A percentile compares a stretch with the other conserved stretches of the same genome.
These are phyloP conservation scores for Wickerhamiella musiphila DNA, from an alignment of 805 yeast genomes.

Conservation along the genomic window DNA sequence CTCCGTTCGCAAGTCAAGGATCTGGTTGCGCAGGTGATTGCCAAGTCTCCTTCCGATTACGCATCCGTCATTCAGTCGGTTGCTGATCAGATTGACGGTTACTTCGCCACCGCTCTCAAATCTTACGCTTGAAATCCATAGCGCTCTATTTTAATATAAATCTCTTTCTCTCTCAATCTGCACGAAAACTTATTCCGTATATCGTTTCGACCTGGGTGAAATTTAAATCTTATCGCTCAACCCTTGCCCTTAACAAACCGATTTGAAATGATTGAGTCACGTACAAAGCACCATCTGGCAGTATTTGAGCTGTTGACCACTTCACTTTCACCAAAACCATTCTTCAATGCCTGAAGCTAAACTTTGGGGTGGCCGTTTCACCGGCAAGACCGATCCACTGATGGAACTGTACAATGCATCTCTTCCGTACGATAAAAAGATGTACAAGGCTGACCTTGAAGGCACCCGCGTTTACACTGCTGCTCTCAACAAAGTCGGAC, in stretches of 20 bases:
- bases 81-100: neutral
- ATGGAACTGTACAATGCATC: slow-evolving; percentile 97
- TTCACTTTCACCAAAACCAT: too few species aligned
- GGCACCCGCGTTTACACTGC: slow-evolving; percentile 88
- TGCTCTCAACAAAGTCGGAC: slow-evolving; percentile 65
- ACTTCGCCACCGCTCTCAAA: neutral
- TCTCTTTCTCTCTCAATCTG: too few species aligned
- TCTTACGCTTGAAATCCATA: neutral
- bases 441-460: slow-evolving; percentile 86
- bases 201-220: too few species aligned
- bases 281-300: neutral
- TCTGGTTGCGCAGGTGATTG: neutral
- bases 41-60: neutral
- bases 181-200: too few species aligned
- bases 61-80: neutral
- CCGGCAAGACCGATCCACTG: slow-evolving; percentile 87
- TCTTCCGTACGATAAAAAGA: slow-evolving; percentile 82
- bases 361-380: slow-evolving; percentile 97
- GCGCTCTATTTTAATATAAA: neutral
- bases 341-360: slow-evolving; percentile 43
- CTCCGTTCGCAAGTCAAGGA: neutral
- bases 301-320: neutral
- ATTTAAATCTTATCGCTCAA: too few species aligned
- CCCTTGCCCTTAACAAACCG: too few species aligned
- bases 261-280: neutral